Evolutionary conservation across 2,329 filamentous ascomycete species (phyloP), one percentile per base, ranked within the genome.

Genomic region (Endocalyx cinctus): DNA sequence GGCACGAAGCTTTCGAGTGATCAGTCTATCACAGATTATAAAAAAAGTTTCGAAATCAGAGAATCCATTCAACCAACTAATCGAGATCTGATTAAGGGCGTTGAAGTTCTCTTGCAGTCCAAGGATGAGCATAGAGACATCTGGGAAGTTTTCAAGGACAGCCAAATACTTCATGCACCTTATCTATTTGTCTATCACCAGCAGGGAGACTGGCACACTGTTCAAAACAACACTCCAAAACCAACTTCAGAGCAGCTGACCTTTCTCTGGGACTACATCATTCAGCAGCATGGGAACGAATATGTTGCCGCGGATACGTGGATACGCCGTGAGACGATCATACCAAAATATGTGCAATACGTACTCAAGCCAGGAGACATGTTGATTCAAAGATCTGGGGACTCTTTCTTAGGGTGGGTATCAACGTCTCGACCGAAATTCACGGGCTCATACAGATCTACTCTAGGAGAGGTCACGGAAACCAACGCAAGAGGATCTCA

Each of bases 181-280:
- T 34, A 34, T 5, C 32, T 34, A 6, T 34, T 34, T 13, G 25
- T 34, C 13, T 34, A 34, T 23, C 32, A 34, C 32, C 32, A 34
- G 25, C 25, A 27, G 16, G 4, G 17, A 14, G 32, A 34, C 15
- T 33, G 31, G 31, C 8, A 22, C 5, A 8, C 10, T 13, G 7
- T 34, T 14, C 26, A 20, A 23, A 14, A 3, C 5, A 5, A 5
- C 10, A n/a, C 25, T 11, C 11, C 26, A 10, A 15, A 17, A 10
- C 25, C 32, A 5, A 25, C 27, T 20, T 11, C 23, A n/a, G 32
- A 29, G 26, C 17, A 34, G n/a, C 12, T 34, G 25, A 17, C 11
- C 4, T 22, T 34, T 18, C 18, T 34, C n/a, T 34, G 32, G 32
- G 12, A 34, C 14, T 29, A 34, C 22, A 18, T 29, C 15, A 29